Evolutionary conservation across 345 rosid genomes (phyloP).

Genomic region (Pistacia integerrima): DNA sequence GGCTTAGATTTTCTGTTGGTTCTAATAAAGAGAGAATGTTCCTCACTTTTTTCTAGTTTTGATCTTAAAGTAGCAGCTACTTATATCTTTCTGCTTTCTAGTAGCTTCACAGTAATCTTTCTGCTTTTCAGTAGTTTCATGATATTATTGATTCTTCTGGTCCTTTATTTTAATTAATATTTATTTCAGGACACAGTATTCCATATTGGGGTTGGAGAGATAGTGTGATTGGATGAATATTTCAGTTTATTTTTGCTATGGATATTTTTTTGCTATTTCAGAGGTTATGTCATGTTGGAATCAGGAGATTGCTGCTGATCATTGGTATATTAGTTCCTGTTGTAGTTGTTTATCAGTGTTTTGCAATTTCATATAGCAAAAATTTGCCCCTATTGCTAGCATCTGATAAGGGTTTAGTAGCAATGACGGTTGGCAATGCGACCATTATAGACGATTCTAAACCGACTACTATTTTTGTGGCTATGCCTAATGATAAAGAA

Average conservation of each 20-base stretch:
- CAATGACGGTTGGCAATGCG: constrained; percentile 24
- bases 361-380: constrained; percentile 36
- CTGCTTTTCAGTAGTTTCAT: neutral
- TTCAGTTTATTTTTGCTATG: constrained; percentile 27
- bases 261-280: constrained; percentile 23
- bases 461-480: constrained; percentile 4
- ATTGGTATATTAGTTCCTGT: constrained; percentile 36
- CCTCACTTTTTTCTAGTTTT: neutral
- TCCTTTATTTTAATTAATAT: neutral
- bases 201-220: neutral
- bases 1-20: neutral
- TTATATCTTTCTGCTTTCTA: neutral
- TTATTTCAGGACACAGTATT: neutral
- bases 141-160: neutral
- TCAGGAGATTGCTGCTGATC: constrained; percentile 49
- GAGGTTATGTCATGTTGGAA: constrained; percentile 38
- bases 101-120: neutral
- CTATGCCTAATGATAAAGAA: constrained; percentile 20
- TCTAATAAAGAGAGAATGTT: neutral
- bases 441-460: constrained; percentile 24
- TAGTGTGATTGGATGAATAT: constrained; percentile 13
- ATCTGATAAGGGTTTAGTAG: constrained; percentile 25
- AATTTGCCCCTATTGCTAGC: constrained; percentile 18
- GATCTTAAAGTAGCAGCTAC: neutral
- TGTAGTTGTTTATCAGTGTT: constrained; percentile 46